phyloP scores from a whole-genome alignment of 768 basidiomycete species.

The Amyloporia xantha region DNA sequence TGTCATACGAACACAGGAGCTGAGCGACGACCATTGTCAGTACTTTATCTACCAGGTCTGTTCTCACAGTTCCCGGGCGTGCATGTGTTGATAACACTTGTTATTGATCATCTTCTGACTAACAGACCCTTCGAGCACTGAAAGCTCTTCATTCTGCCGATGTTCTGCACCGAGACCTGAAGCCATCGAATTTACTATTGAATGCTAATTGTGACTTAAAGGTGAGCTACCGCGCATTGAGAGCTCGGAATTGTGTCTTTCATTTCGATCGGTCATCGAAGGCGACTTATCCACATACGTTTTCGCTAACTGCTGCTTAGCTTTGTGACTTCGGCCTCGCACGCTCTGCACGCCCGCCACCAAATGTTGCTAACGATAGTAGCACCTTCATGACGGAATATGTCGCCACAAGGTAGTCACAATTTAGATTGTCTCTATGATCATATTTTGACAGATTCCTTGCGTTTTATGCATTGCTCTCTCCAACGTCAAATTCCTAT shows the following conservation, averaged over 20 bases:
- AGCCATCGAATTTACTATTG: conserved; percentile 90
- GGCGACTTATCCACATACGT: not conserved
- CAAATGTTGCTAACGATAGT: conserved; percentile 65
- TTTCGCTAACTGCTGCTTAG: conserved; percentile 30
- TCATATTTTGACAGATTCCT: not conserved
- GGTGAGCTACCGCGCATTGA: conserved; percentile 35
- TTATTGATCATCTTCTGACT: not conserved
- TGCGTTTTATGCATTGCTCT: no score
- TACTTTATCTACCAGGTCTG: conserved; percentile 94
- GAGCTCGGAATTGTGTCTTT: not conserved
- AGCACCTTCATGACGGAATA: conserved; percentile 91
- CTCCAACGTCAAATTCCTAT: not conserved
- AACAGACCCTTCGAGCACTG: conserved; percentile 79
- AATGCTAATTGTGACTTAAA: conserved; percentile 98
- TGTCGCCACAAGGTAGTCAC: conserved; percentile 75
- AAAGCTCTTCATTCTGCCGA: conserved; percentile 95
- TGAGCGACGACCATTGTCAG: conserved; percentile 93
- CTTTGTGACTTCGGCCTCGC: conserved; percentile 87
- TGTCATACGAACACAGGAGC: conserved; percentile 90
- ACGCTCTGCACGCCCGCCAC: conserved; percentile 67
- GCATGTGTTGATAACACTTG: not conserved
- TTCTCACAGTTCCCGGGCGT: conserved; percentile 10
- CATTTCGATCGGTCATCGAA: not conserved
- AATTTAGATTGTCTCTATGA: not conserved
- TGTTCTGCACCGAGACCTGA: conserved; percentile 92